These are phyloP conservation scores for Hymenoscyphus fraxineus DNA, from an alignment of 2,329 filamentous ascomycete genomes.

Conservation along the genomic window DNA sequence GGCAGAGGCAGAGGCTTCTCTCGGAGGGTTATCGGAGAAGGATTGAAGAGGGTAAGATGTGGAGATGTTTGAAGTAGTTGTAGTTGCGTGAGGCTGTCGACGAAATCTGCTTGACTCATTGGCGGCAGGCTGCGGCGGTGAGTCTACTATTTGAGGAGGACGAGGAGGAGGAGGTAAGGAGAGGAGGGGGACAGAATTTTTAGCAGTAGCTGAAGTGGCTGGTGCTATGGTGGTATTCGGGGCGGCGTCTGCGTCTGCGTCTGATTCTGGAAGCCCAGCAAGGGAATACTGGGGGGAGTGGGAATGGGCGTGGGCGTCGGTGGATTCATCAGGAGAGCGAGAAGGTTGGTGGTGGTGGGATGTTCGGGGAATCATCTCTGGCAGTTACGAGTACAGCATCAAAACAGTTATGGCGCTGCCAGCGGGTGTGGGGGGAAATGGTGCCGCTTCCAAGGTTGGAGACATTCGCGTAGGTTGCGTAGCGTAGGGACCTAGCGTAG, in stretches of 20 bases:
- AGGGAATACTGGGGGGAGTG: neutral
- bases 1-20: neutral
- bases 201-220: neutral
- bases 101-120: neutral
- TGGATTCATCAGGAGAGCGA: no score
- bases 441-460: no score
- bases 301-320: neutral
- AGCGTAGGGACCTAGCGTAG: no score
- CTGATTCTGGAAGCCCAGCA: neutral
- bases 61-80: neutral
- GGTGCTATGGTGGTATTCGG: neutral
- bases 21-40: neutral
- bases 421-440: neutral
- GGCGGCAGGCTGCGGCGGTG: neutral
- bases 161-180: neutral
- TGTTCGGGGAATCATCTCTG: neutral
- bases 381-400: neutral
- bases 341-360: neutral
- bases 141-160: neutral
- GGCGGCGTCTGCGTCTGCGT: neutral
- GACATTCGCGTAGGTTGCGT: no score
- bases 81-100: neutral
- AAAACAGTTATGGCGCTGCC: neutral
- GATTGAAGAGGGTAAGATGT: neutral
- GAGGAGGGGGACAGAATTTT: neutral